Conservation (phyloP, 169 alveolate species). For the Babesia microti region DNA sequence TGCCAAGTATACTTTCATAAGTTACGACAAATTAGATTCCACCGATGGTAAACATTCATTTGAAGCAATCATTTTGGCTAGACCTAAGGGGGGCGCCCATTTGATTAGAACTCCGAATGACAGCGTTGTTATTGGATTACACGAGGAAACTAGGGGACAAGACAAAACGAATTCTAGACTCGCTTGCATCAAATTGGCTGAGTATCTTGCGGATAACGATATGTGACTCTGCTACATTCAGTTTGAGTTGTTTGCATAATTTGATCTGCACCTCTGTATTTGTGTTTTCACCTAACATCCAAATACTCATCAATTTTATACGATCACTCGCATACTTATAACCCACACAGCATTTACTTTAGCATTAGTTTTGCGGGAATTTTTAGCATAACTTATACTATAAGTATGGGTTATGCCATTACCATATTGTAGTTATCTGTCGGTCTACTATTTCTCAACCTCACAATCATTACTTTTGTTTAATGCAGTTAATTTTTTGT, state of each 20-base stretch:
- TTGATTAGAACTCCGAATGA: constrained; percentile 55
- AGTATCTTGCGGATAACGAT: constrained; percentile 45
- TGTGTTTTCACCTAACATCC: background rate
- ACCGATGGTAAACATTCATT: constrained; percentile 44
- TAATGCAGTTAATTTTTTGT: too few species aligned
- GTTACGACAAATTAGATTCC: constrained; percentile 46
- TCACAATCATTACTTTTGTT: too few species aligned
- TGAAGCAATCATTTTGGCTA: constrained; percentile 57
- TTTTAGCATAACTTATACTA: too few species aligned
- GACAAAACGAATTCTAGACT: constrained; percentile 43
- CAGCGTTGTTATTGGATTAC: constrained; percentile 47
- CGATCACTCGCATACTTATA: too few species aligned
- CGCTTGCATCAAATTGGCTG: constrained; percentile 45
- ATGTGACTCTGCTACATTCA: background rate
- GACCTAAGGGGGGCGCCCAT: constrained; percentile 61
- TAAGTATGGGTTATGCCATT: too few species aligned
- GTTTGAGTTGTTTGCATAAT: background rate
- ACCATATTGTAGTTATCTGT: too few species aligned
- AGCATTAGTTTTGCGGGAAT: too few species aligned
- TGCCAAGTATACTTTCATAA: constrained; percentile 51
- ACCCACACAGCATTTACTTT: too few species aligned
- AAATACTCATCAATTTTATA: constrained; percentile 1
- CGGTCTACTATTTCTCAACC: too few species aligned
- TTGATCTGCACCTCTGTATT: background rate
- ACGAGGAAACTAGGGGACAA: constrained; percentile 60